Conservation (phyloP, 2,329 filamentous ascomycete genomes). For the Talaromyces funiculosus region DNA sequence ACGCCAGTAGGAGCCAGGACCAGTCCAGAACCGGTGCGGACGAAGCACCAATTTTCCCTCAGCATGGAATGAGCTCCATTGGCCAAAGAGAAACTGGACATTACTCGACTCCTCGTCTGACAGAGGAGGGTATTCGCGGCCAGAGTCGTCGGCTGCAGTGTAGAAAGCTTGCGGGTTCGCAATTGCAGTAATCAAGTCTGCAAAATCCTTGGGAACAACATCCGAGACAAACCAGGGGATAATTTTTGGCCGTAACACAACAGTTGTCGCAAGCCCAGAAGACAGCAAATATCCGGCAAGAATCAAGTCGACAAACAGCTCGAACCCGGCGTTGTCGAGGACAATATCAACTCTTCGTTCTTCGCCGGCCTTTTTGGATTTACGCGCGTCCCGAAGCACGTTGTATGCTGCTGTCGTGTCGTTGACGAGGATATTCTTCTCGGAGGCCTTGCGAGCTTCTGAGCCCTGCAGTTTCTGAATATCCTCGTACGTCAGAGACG, state of each 20-base stretch:
- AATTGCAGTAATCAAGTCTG: conserved; percentile 73
- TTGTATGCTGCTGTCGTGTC: conserved; percentile 70
- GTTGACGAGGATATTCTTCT: conserved; percentile 89
- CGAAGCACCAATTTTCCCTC: conserved; percentile 80
- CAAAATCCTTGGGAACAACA: conserved; percentile 80
- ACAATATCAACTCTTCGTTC: conserved; percentile 86
- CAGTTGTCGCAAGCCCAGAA: conserved; percentile 73
- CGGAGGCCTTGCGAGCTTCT: conserved; percentile 74
- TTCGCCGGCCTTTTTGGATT: conserved; percentile 51
- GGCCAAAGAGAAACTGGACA: conserved; percentile 69
- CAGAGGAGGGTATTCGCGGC: conserved; percentile 56
- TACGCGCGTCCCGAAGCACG: conserved; percentile 59
- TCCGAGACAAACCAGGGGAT: conserved; percentile 99
- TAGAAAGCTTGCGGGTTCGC: conserved; percentile 74
- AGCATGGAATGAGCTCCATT: conserved; percentile 73
- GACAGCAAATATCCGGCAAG: conserved; percentile 85
- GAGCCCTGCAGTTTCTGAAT: conserved; percentile 94
- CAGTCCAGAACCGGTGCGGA: conserved; percentile 88
- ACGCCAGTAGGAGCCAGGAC: conserved; percentile 81
- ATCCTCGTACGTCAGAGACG: conserved; percentile 85
- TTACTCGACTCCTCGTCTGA: conserved; percentile 62
- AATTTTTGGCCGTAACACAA: conserved; percentile 87
- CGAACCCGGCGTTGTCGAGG: conserved; percentile 94
- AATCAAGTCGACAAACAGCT: conserved; percentile 91
- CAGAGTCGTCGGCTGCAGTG: conserved; percentile 61